Evolutionary conservation across 192 early-diverging fungal genomes (phyloP), one percentile per base, ranked within the genome.

Genomic region (Coemansia sp.): DNA sequence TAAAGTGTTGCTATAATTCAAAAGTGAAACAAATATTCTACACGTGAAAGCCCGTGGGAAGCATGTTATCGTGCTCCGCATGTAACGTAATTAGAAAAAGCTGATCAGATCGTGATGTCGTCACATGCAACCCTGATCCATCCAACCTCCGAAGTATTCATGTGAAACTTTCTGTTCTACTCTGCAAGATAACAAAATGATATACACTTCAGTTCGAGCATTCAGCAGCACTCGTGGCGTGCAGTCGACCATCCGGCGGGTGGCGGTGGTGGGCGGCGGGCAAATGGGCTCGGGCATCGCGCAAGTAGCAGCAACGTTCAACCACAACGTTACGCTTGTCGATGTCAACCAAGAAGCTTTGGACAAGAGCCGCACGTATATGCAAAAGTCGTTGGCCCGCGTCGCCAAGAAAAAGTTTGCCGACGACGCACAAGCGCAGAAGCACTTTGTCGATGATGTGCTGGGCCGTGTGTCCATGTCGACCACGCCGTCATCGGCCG

Each of bases 241-340:
- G 56, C 56, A 27, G 19, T 22, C 57, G 10, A 41, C 27, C 3
- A 67, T 72, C 43, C 54, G 37, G 11, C 72, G 89, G 27, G 81
- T 96, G 29, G 89, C 92, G 10, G 89, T 96, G 22, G 85, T 93
- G 59, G 94, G 94, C 35, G 87, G 91, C 19, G 94, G 94, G 62
- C 74, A 92, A 37, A 94, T 94, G 92, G 92, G 92, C 17, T 87
- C 91, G 4, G 91, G 92, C 61, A 95, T 94, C 61, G 92, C 89
- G 22, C 93, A 97, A 62, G 91, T 95, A 0, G 91, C 92, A 10
- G 93, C 93, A 22, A 89, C 91, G 62, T 71, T 86, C 65, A 85
- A 87, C 22, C 90, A 85, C 82, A 71, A 87, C 11, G 95, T 97
- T 35, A 93, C 91, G 16, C 89, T 94, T 86, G 91, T 94, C 11